These are phyloP conservation scores for Solanum ahanhuiri DNA, from an alignment of 257 asterid genomes.

Conservation along the genomic window DNA sequence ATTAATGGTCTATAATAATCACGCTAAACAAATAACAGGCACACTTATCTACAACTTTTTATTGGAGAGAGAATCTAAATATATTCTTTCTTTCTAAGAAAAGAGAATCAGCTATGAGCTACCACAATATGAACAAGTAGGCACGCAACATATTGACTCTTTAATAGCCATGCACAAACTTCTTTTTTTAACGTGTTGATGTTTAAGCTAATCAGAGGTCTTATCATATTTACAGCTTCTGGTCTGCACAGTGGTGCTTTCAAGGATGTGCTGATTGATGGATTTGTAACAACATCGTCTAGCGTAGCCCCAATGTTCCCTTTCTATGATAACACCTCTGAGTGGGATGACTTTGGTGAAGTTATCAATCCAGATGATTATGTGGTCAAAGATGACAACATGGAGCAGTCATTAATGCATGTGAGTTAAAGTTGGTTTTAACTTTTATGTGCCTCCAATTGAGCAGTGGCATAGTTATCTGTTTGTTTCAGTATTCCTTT, in stretches of 20 bases:
- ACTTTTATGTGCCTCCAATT: background rate
- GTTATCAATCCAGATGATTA: slow-evolving; percentile 94
- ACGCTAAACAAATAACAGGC: background rate
- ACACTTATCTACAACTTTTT: background rate
- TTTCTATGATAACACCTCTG: slow-evolving; percentile 49
- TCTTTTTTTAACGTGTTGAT: background rate
- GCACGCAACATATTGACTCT: background rate
- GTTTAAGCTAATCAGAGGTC: slow-evolving; percentile 2
- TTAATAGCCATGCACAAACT: background rate
- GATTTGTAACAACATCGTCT: slow-evolving; percentile 66
- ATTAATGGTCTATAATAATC: background rate
- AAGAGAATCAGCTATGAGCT: background rate
- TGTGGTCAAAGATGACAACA: slow-evolving; percentile 59
- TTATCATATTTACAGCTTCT: slow-evolving; percentile 37
- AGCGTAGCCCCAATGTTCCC: slow-evolving; percentile 92
- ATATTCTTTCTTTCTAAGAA: background rate
- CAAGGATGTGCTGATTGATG: slow-evolving; percentile 83
- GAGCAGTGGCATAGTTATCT: background rate
- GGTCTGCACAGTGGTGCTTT: slow-evolving; percentile 54
- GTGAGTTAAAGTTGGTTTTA: slow-evolving; percentile 28
- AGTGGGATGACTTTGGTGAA: slow-evolving; percentile 99
- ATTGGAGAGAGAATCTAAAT: background rate
- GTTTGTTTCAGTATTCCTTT: background rate
- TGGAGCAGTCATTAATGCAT: slow-evolving; percentile 45
- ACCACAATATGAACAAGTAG: background rate